Evolutionary conservation across 345 rosid genomes (phyloP), one percentile per base, ranked within the genome.

Genomic region (Salix viminalis): DNA sequence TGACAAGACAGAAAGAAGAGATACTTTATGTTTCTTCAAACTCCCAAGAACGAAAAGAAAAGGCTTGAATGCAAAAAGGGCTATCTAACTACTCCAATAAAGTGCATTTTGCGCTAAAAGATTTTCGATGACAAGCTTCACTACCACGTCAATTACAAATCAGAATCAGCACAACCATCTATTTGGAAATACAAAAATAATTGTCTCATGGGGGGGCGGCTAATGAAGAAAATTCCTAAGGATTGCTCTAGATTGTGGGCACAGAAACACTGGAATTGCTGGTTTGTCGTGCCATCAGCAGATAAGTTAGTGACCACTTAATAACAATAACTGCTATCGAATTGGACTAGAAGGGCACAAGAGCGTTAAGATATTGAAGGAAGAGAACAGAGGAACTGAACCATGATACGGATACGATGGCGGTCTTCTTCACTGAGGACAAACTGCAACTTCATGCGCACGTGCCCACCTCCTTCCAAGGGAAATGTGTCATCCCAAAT

Each of bases 341-440:
- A 75, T 19, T 37, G 10, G 24, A 67, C 10, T 44, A 64, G 54
- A 50, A 37, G 18, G 32, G 26, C 36, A 61, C 19, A 23, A 6
- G 4, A 15, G n/a, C 24, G 37, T 46, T 16, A 11, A n/a, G 36
- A 66, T 24, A n/a, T 24, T 21, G 5, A 36, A 28, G 70, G 9
- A 1, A 68, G 14, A 52, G 21, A 2, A 64, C 48, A 21, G 64
- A 21, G 50, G 0, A 42, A 52, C 13, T 18, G n/a, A 88, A 92
- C 98, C 96, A 90, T 81, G 69, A 65, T 71, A 54, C 91, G 91
- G 24, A 95, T 90, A 65, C 88, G 89, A 18, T 83, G 83, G 69
- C 91, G 88, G 75, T 93, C 99, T 72, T 91, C 92, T 78, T 95
- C 97, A 19, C 83, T 93, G 69, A 93, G 96, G 79, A 89, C 67